Base-by-base conservation (phyloP, 805 yeast genomes). In the Starmera dryadoides region DNA sequence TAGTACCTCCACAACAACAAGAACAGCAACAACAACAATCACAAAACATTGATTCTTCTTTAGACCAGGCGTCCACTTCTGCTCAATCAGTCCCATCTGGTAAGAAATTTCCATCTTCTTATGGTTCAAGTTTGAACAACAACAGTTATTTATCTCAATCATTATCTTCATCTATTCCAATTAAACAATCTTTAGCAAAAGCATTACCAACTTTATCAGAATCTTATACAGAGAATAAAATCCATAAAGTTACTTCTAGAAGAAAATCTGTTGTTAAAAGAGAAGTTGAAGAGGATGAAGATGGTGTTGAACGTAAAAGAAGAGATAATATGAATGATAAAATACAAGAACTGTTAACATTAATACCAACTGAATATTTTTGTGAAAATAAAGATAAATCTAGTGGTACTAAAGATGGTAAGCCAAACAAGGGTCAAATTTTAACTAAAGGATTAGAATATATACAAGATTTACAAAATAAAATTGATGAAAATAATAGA, bases 371-470 rank as follows among this genome's bases (percentile, higher is more conserved):
- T n/a, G 63, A 63, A 2, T 64, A 69, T 45, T 77, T 77, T 44
- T 55, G 61, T 2, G 73, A 71, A 4, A 42, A 49, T 11, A 55
- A 53, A 38, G 53, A 52, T 38, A 71, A 68, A 46, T 72, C 76
- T 3, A 66, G 76, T 6, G 91, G 91, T 0, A 83, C 91, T 1
- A 82, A 80, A 46, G 91, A 83, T 50, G 93, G 91, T 2, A 83
- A 81, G 48, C 94, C 94, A 0, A 84, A 83, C 53, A 85, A 85
- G 60, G 94, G 94, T 2, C 91, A 83, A 55, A 82, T 85, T 2
- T 63, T 85, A 42, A 73, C 86, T 8, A 83, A 81, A 52, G 74
- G 86, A 0, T 88, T 84, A 3, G 88, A 81, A 44, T 84, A 82
- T 51, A 75, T 85, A 32, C 78, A 75, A 42, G 63, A 62, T 43